phyloP scores from a whole-genome alignment of 306 rosid genomes.

The Cyclanthera cordifolia region DNA sequence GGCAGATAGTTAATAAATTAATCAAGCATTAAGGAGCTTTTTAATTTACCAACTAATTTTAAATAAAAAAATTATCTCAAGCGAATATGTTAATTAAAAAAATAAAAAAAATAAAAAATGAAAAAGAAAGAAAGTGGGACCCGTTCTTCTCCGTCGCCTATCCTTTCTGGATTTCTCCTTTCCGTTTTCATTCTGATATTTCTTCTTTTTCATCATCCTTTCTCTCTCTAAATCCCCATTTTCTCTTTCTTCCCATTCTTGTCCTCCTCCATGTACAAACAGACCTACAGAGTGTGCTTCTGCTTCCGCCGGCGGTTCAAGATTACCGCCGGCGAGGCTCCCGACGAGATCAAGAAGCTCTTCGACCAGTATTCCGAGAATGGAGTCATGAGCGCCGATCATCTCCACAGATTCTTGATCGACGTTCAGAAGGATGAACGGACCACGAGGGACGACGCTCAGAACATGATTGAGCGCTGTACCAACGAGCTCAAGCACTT shows the following conservation, averaged over 20 bases:
- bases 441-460: slow-evolving; percentile 49
- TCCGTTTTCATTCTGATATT: not conserved
- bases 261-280: slow-evolving; percentile 49
- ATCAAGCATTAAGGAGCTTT: no score
- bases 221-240: not conserved
- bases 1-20: no score
- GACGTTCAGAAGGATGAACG: slow-evolving; percentile 55
- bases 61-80: no score
- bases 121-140: not conserved
- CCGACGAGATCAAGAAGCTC: slow-evolving; percentile 49
- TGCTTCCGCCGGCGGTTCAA: slow-evolving; percentile 76
- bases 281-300: slow-evolving; percentile 85
- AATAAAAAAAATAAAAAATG: no score
- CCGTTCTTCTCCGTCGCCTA: not conserved
- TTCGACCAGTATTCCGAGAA: slow-evolving; percentile 57
- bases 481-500: slow-evolving; percentile 38
- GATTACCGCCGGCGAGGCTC: slow-evolving; percentile 54
- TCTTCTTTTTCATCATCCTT: not conserved
- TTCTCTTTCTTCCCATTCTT: no score
- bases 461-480: slow-evolving; percentile 35
- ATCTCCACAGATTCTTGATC: slow-evolving; percentile 44
- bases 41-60: no score
- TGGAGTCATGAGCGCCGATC: slow-evolving; percentile 49
- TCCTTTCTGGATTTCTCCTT: not conserved
- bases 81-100: no score